A percentile compares a stretch with the other conserved stretches of the same genome.
These are phyloP conservation scores for Lachancea sp. DNA, from an alignment of 805 yeast species.

Conservation along the genomic window DNA sequence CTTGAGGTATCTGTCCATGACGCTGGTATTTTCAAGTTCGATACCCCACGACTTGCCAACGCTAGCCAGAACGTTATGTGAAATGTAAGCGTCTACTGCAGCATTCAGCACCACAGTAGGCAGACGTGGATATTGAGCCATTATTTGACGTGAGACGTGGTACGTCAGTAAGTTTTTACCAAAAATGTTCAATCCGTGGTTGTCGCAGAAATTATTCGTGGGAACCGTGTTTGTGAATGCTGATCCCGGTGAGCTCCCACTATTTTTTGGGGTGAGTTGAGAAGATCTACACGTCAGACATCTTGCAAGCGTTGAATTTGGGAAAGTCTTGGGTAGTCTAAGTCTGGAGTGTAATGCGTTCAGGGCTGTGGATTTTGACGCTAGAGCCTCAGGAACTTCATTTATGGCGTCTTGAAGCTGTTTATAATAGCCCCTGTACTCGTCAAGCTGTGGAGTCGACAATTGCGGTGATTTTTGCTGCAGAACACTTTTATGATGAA, in stretches of 20 bases:
- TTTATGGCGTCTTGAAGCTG: slow-evolving; percentile 16
- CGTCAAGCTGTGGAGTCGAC: slow-evolving; percentile 14
- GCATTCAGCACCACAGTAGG: slow-evolving; percentile 73
- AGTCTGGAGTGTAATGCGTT: slow-evolving; percentile 75
- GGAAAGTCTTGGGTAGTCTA: slow-evolving; percentile 49
- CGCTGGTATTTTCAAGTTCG: slow-evolving; percentile 60
- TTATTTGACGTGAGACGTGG: slow-evolving; percentile 66
- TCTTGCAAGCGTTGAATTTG: slow-evolving; percentile 68
- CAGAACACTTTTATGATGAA: not conserved
- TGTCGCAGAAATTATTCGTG: slow-evolving; percentile 52
- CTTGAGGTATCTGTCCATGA: slow-evolving; percentile 58
- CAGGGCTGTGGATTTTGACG: slow-evolving; percentile 60
- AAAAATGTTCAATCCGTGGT: slow-evolving; percentile 71
- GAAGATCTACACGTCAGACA: slow-evolving; percentile 59
- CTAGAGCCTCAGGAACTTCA: slow-evolving; percentile 42
- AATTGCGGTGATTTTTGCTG: slow-evolving; percentile 1
- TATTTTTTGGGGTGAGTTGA: slow-evolving; percentile 19
- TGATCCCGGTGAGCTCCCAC: slow-evolving; percentile 12
- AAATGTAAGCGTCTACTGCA: slow-evolving; percentile 70
- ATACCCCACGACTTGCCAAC: slow-evolving; percentile 86
- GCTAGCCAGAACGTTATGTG: slow-evolving; percentile 55
- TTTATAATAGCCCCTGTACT: slow-evolving; percentile 23
- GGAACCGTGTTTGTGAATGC: slow-evolving; percentile 28
- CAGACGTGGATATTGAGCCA: slow-evolving; percentile 79
- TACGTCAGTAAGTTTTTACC: slow-evolving; percentile 74